Evolutionary conservation across 805 yeast genomes (phyloP).

Genomic region (Spathaspora gorwiae): DNA sequence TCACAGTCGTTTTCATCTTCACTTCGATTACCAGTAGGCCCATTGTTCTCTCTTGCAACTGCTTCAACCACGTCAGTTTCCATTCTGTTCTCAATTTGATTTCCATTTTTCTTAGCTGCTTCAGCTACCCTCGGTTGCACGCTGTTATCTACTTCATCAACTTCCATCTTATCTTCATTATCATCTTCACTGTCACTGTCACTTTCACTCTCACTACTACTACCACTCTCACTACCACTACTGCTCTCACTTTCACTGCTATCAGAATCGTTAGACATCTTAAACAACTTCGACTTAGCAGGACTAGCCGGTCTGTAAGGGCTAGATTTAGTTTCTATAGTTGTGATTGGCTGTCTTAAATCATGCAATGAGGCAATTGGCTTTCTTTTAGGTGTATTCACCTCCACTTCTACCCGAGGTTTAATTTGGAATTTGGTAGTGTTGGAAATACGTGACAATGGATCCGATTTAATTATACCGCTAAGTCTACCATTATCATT

Average conservation of each 20-base stretch:
- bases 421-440: too few relatives aligned
- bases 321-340: slow-evolving; percentile 7
- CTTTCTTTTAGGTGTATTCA: not conserved
- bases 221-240: not conserved
- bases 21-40: not conserved
- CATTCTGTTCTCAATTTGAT: not conserved
- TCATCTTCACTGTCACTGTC: not conserved
- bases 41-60: not conserved
- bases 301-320: not conserved
- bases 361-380: slow-evolving; percentile 3
- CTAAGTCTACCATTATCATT: too few relatives aligned
- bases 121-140: not conserved
- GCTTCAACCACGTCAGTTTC: not conserved
- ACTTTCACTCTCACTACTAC: not conserved
- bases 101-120: not conserved
- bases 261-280: not conserved
- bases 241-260: not conserved
- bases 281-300: not conserved
- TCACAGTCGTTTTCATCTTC: not conserved
- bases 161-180: too few relatives aligned
- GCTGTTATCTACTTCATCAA: not conserved
- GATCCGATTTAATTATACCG: too few relatives aligned
- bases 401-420: too few relatives aligned
- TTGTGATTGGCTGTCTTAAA: slow-evolving; percentile 7
- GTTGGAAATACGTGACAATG: too few relatives aligned